A percentile compares a stretch with the other conserved stretches of the same genome.
These are phyloP conservation scores for Noccaea caerulescens DNA, from an alignment of 345 rosid species.

Conservation along the genomic window DNA sequence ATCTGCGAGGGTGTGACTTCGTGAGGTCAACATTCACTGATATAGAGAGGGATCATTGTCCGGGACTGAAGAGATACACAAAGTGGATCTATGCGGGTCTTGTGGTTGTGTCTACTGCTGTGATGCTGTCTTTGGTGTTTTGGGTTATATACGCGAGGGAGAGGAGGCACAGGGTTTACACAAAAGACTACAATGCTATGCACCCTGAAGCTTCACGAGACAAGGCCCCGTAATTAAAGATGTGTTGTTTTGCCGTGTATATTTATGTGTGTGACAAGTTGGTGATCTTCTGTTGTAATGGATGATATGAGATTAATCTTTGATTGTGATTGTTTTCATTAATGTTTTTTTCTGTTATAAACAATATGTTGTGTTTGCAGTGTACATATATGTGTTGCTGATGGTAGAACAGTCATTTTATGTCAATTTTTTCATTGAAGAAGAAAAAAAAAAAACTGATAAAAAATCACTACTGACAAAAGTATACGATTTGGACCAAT, in stretches of 20 bases:
- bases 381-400: too few relatives aligned
- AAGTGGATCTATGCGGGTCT: slow-evolving; percentile 81
- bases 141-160: slow-evolving; percentile 92
- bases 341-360: background rate
- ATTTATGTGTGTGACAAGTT: slow-evolving; percentile 30
- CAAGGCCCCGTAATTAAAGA: slow-evolving; percentile 41
- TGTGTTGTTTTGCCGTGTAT: slow-evolving; percentile 19
- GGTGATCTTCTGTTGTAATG: slow-evolving; percentile 19
- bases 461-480: background rate
- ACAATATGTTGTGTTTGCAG: background rate
- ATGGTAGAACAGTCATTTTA: too few relatives aligned
- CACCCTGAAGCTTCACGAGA: slow-evolving; percentile 39
- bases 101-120: slow-evolving; percentile 75
- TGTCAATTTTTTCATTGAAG: too few relatives aligned
- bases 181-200: slow-evolving; percentile 53
- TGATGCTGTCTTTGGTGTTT: slow-evolving; percentile 88
- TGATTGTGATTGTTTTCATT: slow-evolving; percentile 25
- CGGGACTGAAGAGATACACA: slow-evolving; percentile 59
- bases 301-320: slow-evolving; percentile 14
- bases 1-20: slow-evolving; percentile 72
- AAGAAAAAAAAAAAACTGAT: too few relatives aligned
- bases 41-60: slow-evolving; percentile 61
- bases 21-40: slow-evolving; percentile 76
- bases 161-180: slow-evolving; percentile 79
- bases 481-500: background rate